Percentiles rank a stretch among this genome's conserved stretches.
These are phyloP conservation scores for Conticribra guillardii DNA, from an alignment of 108 stramenopile genomes.

Conservation along the genomic window DNA sequence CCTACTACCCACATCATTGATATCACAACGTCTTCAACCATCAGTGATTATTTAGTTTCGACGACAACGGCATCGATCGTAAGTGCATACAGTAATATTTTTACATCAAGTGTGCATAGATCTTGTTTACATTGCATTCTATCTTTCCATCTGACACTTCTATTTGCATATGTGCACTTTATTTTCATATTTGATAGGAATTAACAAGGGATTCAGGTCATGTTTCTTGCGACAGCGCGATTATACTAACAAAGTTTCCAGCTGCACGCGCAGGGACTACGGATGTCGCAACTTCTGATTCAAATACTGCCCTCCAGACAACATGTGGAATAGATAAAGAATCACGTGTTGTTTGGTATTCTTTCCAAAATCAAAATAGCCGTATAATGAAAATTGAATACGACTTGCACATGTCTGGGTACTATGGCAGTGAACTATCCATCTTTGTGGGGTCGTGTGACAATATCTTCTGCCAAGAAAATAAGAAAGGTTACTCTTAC, in stretches of 20 bases:
- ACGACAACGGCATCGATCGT: no score
- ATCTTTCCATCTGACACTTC: no score
- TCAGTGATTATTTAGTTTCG: no score
- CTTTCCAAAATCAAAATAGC: neutral
- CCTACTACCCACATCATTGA: neutral
- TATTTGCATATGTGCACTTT: no score
- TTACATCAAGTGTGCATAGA: no score
- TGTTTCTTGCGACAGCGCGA: neutral
- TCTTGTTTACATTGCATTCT: no score
- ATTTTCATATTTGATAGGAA: no score
- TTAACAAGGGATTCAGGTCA: neutral
- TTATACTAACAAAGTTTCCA: neutral
- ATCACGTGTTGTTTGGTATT: neutral
- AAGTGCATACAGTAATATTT: no score
- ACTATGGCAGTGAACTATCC: conserved; percentile 6
- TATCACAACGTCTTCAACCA: neutral
- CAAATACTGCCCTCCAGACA: neutral
- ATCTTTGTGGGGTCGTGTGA: conserved; percentile 14
- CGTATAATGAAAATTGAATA: conserved; percentile 15
- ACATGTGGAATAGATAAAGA: neutral
- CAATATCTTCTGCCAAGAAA: neutral
- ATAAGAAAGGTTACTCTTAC: neutral
- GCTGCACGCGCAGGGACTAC: neutral
- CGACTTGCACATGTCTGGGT: neutral
- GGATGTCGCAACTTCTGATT: neutral